Evolutionary conservation across 805 yeast genomes (phyloP), one percentile per base, ranked within the genome.

Genomic region (Torulaspora gathmanii): DNA sequence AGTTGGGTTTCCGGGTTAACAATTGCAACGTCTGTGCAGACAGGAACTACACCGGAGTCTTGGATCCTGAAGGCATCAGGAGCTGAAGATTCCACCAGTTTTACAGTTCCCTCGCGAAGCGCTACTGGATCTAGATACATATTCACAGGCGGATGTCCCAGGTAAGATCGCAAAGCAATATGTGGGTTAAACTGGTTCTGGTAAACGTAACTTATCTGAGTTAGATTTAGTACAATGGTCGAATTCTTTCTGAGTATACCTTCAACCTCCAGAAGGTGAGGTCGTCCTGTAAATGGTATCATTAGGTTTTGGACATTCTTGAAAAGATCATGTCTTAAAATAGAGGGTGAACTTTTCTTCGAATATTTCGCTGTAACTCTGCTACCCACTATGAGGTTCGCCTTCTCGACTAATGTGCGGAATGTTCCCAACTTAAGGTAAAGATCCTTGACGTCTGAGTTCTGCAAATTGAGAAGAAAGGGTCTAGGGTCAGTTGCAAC

Each of bases 41-140:
- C 90, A 0, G 97, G 95, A 0, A 90, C 97, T 74, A 91, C 85
- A 10, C 99, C 99, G 0, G 95, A 86, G 58, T 93, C 99, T 59
- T 89, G 96, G 7, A 93, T 68, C 45, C 82, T 83, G 41, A 93
- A 68, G 0, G 89, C 87, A 52, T 40, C 46, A 2, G 37, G 45
- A 11, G 51, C 37, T 5, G 54, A 39, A 9, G 88, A 91, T 54
- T 86, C 83, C 5, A 88, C 90, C 20, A 86, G 74, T 16, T 85
- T 80, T 2, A 93, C 75, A 43, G 83, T 79, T 2, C 99, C 99
- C 51, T 88, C 91, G n/a, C 97, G 75, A 46, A 93, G 71, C 0
- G 95, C 91, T 37, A 83, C 72, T 0, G 95, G 89, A 59, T 93
- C 98, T 41, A 93, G 71, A 74, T 83, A 88, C 19, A 93, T 63